phyloP scores from a whole-genome alignment of 257 asterid genomes.

The Ilex asprella region DNA sequence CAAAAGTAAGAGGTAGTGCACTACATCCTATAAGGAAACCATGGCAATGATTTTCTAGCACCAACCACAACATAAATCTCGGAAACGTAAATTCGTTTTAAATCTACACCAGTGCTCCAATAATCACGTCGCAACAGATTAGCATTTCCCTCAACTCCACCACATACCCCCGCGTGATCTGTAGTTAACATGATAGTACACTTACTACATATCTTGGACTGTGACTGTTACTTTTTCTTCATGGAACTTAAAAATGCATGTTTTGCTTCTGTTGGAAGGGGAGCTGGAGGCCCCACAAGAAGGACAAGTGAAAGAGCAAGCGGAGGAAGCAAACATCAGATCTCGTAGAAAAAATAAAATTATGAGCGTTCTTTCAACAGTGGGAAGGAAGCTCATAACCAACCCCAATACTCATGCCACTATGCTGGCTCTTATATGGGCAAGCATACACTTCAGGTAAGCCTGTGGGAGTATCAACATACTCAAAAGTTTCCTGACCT shows the following conservation, averaged over 20 bases:
- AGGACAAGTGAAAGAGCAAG: conserved; percentile 24
- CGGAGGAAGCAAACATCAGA: conserved; percentile 24
- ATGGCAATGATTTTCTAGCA: background rate
- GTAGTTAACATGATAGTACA: background rate
- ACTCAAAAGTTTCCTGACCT: background rate
- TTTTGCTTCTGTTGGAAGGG: conserved; percentile 22
- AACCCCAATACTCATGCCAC: conserved; percentile 87
- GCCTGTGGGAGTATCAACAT: background rate
- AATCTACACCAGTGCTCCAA: background rate
- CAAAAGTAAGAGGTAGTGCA: background rate
- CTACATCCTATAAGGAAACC: background rate
- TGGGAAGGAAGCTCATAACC: conserved; percentile 55
- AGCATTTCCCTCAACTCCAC: background rate
- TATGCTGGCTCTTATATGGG: conserved; percentile 66
- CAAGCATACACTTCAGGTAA: conserved; percentile 78
- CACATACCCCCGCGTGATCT: background rate
- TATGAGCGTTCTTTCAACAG: conserved; percentile 33
- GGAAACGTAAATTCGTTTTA: background rate
- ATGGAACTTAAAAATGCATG: conserved; percentile 4
- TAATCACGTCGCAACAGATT: background rate
- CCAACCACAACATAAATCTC: too few species aligned
- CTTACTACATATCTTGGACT: too few species aligned
- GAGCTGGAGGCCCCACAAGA: conserved; percentile 39
- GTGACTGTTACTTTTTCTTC: too few species aligned
- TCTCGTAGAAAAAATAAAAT: conserved; percentile 26